Evolutionary conservation across 1,284 basidiomycete genomes (phyloP), one percentile per base, ranked within the genome.

Genomic region (Tilletia indica): DNA sequence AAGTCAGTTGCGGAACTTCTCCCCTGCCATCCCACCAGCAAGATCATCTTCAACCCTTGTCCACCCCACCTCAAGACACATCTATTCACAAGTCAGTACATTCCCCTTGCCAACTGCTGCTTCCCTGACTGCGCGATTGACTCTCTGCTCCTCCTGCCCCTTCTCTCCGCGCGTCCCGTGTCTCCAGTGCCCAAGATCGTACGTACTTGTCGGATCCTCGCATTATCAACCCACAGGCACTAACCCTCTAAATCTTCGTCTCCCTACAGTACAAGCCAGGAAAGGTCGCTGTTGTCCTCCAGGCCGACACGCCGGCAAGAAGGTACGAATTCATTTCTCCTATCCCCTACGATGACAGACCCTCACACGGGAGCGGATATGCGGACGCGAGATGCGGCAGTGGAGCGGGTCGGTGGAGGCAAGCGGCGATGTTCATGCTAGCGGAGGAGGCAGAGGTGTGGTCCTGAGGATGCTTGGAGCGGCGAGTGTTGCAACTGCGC

Each of bases 201-300:
- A 42, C 8, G 61, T 64, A 39, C 16, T 38, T 58, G 6, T 31
- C 25, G 25, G 25, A 31, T 31, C 25, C 25, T 31, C 25, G 25
- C 25, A 31, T 31, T 31, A 1, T 14, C 21, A 54, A 25, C 16
- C 51, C 36, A 39, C n/a, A 54, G 31, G 51, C n/a, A 19, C 51
- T 54, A 25, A 54, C 51, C 8, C 6, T 54, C 51, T 2, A 9
- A 34, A 9, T 31, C 34, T 31, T 54, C 51, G 3, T 39, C 8
- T 64, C 61, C 36, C 38, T 5, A 12, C 61, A 64, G 61, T 67
- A 67, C 66, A 67, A 97, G 89, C 92, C 95, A 87, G 95, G 95
- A 88, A 98, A 97, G 90, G 94, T 94, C 84, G 80, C 85, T 71
- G 79, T 85, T 75, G 79, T 82, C 70, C 81, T 84, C 67, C 80